A percentile compares a stretch with the other conserved stretches of the same genome.
phyloP scores from a whole-genome alignment of 768 basidiomycete genomes.

The Chlorophyllum brunneum region DNA sequence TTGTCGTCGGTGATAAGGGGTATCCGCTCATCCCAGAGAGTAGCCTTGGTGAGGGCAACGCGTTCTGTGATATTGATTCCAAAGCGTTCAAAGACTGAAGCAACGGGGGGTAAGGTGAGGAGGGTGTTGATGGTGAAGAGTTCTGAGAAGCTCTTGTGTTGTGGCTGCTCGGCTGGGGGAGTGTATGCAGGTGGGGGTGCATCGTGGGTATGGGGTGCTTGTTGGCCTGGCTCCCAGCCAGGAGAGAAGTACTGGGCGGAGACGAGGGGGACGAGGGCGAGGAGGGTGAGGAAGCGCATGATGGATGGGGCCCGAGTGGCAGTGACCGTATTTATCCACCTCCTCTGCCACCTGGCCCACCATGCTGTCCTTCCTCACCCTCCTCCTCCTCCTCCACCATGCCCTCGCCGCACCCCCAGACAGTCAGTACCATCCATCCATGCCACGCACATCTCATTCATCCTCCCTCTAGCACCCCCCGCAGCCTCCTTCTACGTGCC shows the following conservation, averaged over 20 bases:
- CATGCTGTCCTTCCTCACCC: slow-evolving; percentile 8
- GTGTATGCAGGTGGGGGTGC: slow-evolving; percentile 20
- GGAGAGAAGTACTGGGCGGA: slow-evolving; percentile 73
- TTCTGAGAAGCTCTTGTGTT: slow-evolving; percentile 24
- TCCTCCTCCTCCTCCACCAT: slow-evolving; percentile 8
- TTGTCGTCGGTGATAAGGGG: slow-evolving; percentile 82
- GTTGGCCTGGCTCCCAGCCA: slow-evolving; percentile 80
- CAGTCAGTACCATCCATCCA: slow-evolving; percentile 27
- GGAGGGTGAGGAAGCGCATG: slow-evolving; percentile 27
- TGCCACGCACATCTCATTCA: slow-evolving; percentile 3
- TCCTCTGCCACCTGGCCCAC: slow-evolving; percentile 11
- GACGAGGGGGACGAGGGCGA: slow-evolving; percentile 33
- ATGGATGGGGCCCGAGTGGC: slow-evolving; percentile 49
- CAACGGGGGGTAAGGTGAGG: slow-evolving; percentile 52
- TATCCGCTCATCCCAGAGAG: slow-evolving; percentile 68
- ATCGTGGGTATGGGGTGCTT: slow-evolving; percentile 28
- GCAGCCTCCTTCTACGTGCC: slow-evolving; percentile 85
- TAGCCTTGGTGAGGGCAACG: slow-evolving; percentile 30
- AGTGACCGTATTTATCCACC: slow-evolving; percentile 16
- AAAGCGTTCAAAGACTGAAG: slow-evolving; percentile 45
- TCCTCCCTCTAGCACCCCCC: slow-evolving; percentile 52
- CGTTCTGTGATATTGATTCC: slow-evolving; percentile 73
- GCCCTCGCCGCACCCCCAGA: slow-evolving; percentile 26
- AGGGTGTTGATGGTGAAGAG: slow-evolving; percentile 36
- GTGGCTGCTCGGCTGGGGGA: slow-evolving; percentile 16